Base-by-base conservation (phyloP, 2,329 filamentous ascomycete genomes). In the Harringtonia lauricola region DNA sequence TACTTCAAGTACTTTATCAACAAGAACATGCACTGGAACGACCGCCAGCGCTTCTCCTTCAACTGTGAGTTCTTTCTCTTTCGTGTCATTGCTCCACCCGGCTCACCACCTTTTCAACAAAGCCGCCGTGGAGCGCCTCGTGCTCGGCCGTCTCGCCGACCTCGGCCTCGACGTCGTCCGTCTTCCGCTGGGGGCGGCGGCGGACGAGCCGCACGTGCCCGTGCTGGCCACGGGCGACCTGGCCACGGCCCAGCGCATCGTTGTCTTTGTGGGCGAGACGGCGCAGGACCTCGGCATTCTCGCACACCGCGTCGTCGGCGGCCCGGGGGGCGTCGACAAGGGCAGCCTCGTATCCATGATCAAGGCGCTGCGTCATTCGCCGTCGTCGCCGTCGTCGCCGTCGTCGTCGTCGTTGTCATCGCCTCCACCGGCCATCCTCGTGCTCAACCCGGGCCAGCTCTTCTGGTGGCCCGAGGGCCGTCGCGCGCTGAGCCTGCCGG, bases 391-490 rank as follows among this genome's bases (percentile, higher is more conserved):
- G n/a, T n/a, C n/a, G n/a, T n/a, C n/a, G n/a, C n/a, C n/a, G n/a
- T n/a, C n/a, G n/a, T n/a, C n/a, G n/a, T n/a, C n/a, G n/a, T n/a
- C n/a, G n/a, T n/a, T n/a, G n/a, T n/a, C n/a, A n/a, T n/a, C n/a
- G n/a, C n/a, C n/a, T n/a, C n/a, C 2, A 1, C 78, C 72, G 0
- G 83, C 74, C 3, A 64, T 95, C 44, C 64, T 95, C 24, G 65
- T 95, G 22, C 76, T 86, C 37, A 95, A 95, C 57, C 69, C 78
- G 4, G 86, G 86, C 5, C 80, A 94, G 62, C 65, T 85, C 17
- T 67, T 81, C 54, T 95, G 86, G 80, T 86, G 83, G 59, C 76
- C 83, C 34, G 71, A 74, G 41, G 71, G 71, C 1, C 63, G 70
- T 41, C 71, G 73, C 39, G 68, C 78, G 0, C 66, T 94, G 48